A percentile compares a stretch with the other conserved stretches of the same genome.
Conservation (phyloP, 768 basidiomycete species). For the Leccinum broughii region DNA sequence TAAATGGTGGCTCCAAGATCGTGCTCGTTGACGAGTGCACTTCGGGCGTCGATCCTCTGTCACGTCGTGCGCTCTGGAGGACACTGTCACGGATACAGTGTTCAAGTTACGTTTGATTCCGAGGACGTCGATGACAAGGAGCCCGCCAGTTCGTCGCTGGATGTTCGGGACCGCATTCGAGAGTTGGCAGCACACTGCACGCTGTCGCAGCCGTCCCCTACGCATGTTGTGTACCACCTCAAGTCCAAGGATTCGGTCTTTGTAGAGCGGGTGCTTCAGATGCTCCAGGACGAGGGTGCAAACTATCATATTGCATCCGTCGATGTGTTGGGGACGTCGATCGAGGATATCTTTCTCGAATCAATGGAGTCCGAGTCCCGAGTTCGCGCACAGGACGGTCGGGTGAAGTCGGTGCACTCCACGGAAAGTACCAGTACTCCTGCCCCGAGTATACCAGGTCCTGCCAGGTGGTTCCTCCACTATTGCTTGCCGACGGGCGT, state of each 20-base stretch:
- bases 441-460: slow-evolving; percentile 1
- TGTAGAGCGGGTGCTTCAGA: slow-evolving; percentile 56
- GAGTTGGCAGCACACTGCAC: slow-evolving; percentile 47
- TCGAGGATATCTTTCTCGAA: slow-evolving; percentile 80
- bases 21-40: slow-evolving; percentile 71
- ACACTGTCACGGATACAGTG: slow-evolving; percentile 68
- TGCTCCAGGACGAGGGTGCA: slow-evolving; percentile 48
- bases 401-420: slow-evolving; percentile 20
- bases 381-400: slow-evolving; percentile 26
- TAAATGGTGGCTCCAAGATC: slow-evolving; percentile 73
- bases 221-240: slow-evolving; percentile 54
- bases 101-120: slow-evolving; percentile 52
- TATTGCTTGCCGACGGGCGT: slow-evolving; percentile 47
- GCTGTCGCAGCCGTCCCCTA: slow-evolving; percentile 42
- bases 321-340: slow-evolving; percentile 69
- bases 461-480: slow-evolving; percentile 5
- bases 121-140: slow-evolving; percentile 33
- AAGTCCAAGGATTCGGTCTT: slow-evolving; percentile 55
- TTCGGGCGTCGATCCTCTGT: slow-evolving; percentile 80
- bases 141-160: slow-evolving; percentile 13
- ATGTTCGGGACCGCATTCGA: slow-evolving; percentile 45
- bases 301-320: slow-evolving; percentile 49
- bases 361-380: slow-evolving; percentile 52
- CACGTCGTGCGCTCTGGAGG: slow-evolving; percentile 75
- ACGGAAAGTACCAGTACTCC: background rate